These are phyloP conservation scores for Cyclotella kingstonii DNA, from an alignment of 108 stramenopile genomes.

Conservation along the genomic window DNA sequence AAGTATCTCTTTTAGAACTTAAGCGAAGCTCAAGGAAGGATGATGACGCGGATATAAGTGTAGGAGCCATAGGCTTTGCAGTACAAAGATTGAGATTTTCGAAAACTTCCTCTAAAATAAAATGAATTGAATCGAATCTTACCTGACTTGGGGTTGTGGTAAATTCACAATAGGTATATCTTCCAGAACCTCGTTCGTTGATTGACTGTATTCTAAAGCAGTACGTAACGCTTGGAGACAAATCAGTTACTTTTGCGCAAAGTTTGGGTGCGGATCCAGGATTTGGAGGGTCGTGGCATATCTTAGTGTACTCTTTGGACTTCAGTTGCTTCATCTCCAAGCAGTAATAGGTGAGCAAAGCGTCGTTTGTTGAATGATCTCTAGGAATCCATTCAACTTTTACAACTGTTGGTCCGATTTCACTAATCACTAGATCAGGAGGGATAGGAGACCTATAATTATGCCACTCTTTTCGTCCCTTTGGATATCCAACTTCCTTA, in stretches of 20 bases:
- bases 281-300: not conserved
- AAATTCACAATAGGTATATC: not conserved
- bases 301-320: not conserved
- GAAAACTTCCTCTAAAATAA: too few relatives aligned
- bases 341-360: not conserved
- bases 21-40: not conserved
- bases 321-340: not conserved
- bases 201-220: not conserved
- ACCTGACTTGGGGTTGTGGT: not conserved
- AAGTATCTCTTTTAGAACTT: not conserved
- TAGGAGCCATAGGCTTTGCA: constrained; percentile 7
- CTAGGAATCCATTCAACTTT: not conserved
- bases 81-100: too few relatives aligned
- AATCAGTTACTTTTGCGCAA: not conserved
- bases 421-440: not conserved
- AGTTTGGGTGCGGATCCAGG: not conserved
- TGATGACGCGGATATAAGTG: not conserved
- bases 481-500: too few relatives aligned
- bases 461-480: too few relatives aligned
- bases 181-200: not conserved
- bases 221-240: not conserved
- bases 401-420: not conserved
- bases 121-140: too few relatives aligned
- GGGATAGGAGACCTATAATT: not conserved
- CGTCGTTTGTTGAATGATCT: not conserved